Evolutionary conservation across 768 basidiomycete species (phyloP).

Genomic region (Russula emetica): DNA sequence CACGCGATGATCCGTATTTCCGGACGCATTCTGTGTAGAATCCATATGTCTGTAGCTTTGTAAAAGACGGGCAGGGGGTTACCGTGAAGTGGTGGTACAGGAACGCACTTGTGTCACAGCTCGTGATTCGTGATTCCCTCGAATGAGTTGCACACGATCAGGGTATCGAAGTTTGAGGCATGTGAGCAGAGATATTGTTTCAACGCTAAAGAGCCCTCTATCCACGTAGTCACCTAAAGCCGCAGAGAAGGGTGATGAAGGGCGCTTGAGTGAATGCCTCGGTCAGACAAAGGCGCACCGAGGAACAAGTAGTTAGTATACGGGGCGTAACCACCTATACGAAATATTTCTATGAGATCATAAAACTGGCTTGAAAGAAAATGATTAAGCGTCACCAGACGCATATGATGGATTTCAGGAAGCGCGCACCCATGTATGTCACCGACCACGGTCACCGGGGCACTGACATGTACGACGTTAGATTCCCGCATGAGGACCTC

Average conservation of each 20-base stretch:
- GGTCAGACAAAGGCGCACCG: conserved; percentile 49
- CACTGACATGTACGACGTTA: conserved; percentile 95
- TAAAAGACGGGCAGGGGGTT: conserved; percentile 4
- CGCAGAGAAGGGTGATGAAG: not conserved
- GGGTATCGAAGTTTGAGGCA: conserved; percentile 97
- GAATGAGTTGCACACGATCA: conserved; percentile 91
- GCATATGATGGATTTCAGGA: conserved; percentile 15
- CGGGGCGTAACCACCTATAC: conserved; percentile 95
- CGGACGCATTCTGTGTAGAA: conserved; percentile 98
- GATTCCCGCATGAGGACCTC: conserved; percentile 99
- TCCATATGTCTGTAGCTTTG: conserved; percentile 75
- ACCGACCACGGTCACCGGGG: conserved; percentile 97
- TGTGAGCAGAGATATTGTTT: conserved; percentile 95
- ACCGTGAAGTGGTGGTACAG: conserved; percentile 14
- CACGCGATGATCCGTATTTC: conserved; percentile 92
- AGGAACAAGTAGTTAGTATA: conserved; percentile 98
- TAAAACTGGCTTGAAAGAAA: conserved; percentile 84
- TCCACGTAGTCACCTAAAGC: conserved; percentile 93
- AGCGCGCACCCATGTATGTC: conserved; percentile 93
- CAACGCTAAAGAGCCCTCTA: conserved; percentile 94
- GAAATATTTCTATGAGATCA: conserved; percentile 97
- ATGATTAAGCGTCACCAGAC: conserved; percentile 35
- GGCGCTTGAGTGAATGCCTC: conserved; percentile 12
- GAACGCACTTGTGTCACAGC: conserved; percentile 94
- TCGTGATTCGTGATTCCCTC: conserved; percentile 96